Conservation (phyloP, 2,329 filamentous ascomycete genomes). For the Karstenula rhodostoma region DNA sequence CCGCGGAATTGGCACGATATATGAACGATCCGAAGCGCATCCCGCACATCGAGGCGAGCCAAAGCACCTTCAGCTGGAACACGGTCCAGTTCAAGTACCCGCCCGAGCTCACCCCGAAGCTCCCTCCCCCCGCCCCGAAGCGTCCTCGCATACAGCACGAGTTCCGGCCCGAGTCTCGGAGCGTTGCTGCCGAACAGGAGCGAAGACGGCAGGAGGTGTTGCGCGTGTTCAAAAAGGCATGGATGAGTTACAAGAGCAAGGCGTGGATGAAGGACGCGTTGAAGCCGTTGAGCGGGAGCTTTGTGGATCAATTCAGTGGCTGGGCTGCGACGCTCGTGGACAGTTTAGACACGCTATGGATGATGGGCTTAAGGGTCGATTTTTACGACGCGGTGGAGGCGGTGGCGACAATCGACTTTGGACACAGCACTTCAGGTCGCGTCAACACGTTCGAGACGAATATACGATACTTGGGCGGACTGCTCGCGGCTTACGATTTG, state of each 20-base stretch:
- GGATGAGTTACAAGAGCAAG: constrained; percentile 67
- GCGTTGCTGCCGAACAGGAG: constrained; percentile 33
- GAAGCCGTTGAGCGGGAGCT: constrained; percentile 62
- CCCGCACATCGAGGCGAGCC: constrained; percentile 32
- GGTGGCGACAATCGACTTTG: constrained; percentile 82
- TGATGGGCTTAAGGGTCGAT: constrained; percentile 80
- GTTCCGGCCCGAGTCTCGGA: constrained; percentile 31
- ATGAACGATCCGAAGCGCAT: constrained; percentile 41
- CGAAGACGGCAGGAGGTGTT: constrained; percentile 37
- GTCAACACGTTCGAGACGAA: constrained; percentile 94
- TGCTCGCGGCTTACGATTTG: constrained; percentile 86
- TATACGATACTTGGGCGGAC: constrained; percentile 87
- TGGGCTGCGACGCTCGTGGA: constrained; percentile 76
- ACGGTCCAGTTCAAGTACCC: constrained; percentile 38
- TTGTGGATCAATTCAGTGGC: constrained; percentile 68
- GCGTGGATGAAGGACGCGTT: constrained; percentile 73
- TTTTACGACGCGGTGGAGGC: constrained; percentile 79
- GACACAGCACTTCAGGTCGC: constrained; percentile 68
- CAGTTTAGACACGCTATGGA: constrained; percentile 78
- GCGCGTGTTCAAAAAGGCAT: constrained; percentile 50
- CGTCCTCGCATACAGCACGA: constrained; percentile 47
- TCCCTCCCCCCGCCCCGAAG: constrained; percentile 35
- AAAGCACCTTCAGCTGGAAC: constrained; percentile 45
- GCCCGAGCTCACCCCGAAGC: constrained; percentile 34
- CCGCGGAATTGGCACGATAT: constrained; percentile 35